Percentiles rank a stretch among this genome's conserved stretches.
These are phyloP conservation scores for Ramaria sp. DNA, from an alignment of 768 basidiomycete genomes.

Conservation along the genomic window DNA sequence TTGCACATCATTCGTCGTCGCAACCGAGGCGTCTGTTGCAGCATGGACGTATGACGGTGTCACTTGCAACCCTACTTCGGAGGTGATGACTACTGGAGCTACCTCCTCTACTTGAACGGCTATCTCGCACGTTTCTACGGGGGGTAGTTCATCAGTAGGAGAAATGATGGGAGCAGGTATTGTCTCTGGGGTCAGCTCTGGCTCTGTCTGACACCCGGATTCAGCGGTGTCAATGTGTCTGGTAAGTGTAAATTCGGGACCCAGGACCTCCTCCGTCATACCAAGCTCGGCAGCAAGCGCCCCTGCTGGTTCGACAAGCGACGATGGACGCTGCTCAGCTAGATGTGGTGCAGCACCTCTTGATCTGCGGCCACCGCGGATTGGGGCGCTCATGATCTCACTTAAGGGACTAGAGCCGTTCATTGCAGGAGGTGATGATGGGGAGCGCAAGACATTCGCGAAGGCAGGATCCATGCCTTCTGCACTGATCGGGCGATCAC, in stretches of 20 bases:
- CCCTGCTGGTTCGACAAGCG: constrained; percentile 61
- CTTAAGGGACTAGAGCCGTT: constrained; percentile 51
- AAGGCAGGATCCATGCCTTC: constrained; percentile 86
- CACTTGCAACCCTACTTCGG: neutral
- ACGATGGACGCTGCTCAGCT: constrained; percentile 51
- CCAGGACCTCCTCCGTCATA: constrained; percentile 29
- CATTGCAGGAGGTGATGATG: constrained; percentile 28
- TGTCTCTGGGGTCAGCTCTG: constrained; percentile 22
- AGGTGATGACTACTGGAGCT: neutral
- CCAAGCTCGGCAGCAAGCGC: constrained; percentile 57
- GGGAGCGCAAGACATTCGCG: constrained; percentile 59
- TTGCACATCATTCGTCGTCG: constrained; percentile 16
- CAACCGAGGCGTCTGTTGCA: constrained; percentile 2
- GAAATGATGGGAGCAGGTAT: constrained; percentile 14
- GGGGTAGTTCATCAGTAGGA: neutral
- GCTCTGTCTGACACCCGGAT: constrained; percentile 57
- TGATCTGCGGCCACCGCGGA: constrained; percentile 30
- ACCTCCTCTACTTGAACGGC: constrained; percentile 31
- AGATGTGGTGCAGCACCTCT: constrained; percentile 62
- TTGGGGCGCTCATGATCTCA: neutral
- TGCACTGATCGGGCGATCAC: constrained; percentile 42
- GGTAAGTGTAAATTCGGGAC: constrained; percentile 9
- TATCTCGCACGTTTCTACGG: constrained; percentile 19
- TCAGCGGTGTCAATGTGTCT: constrained; percentile 41
- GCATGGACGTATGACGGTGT: constrained; percentile 11